Conservation (phyloP, 83 land plant genomes). For the Picea abies region DNA sequence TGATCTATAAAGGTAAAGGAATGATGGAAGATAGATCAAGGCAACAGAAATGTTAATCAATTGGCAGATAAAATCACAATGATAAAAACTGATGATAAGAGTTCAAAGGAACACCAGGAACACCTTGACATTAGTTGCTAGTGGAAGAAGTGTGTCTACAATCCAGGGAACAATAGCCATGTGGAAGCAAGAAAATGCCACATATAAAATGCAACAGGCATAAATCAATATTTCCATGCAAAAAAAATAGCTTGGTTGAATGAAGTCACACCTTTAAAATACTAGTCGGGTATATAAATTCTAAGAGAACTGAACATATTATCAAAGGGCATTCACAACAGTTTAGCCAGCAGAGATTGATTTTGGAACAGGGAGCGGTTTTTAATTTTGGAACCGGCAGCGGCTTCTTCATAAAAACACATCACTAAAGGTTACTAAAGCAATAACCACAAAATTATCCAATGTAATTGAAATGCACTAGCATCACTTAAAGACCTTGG, state of each 20-base stretch:
- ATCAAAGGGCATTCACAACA: background rate
- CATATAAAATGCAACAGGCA: background rate
- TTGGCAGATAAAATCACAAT: background rate
- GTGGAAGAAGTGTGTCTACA: background rate
- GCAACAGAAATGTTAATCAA: background rate
- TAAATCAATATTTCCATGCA: background rate
- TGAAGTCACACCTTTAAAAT: background rate
- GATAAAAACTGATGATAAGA: background rate
- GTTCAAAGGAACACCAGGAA: background rate
- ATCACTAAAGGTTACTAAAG: too few relatives aligned
- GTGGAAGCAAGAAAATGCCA: background rate
- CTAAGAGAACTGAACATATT: background rate
- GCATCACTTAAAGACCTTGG: too few relatives aligned
- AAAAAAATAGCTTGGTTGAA: background rate
- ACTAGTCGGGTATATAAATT: background rate
- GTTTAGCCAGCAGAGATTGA: background rate
- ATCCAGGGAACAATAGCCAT: too few relatives aligned
- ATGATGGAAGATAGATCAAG: background rate
- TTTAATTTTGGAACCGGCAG: background rate
- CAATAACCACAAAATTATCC: too few relatives aligned
- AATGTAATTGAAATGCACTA: too few relatives aligned
- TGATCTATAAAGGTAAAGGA: background rate
- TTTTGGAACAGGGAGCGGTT: background rate
- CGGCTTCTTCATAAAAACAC: too few relatives aligned
- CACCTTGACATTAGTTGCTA: background rate